Evolutionary conservation across 106 monocot genomes (phyloP), one percentile per base, ranked within the genome.

Genomic region (Dioscorea dumetorum): DNA sequence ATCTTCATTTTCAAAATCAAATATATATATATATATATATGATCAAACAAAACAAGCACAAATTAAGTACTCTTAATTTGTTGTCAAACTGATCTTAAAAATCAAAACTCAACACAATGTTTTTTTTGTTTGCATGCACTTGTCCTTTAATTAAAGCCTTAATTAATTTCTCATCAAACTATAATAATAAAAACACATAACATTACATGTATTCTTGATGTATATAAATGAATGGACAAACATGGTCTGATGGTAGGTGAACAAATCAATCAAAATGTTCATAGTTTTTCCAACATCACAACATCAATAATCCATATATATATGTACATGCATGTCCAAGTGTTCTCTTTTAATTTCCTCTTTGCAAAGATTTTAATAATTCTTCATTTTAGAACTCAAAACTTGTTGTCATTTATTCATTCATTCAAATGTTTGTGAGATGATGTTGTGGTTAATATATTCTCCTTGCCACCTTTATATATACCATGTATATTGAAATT

Each of bases 381-480:
- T n/a, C n/a, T n/a, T n/a, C n/a, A n/a, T n/a, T n/a, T n/a, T n/a
- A n/a, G n/a, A n/a, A n/a, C n/a, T n/a, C n/a, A n/a, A n/a, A n/a
- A n/a, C n/a, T n/a, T n/a, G n/a, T n/a, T n/a, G n/a, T n/a, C n/a
- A n/a, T n/a, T n/a, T n/a, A n/a, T n/a, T n/a, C n/a, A 28, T 28
- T 28, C 28, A 28, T 31, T 72, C 62, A 31, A 72, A 52, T 72
- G 71, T 50, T 31, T 50, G 9, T 54, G 54, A 54, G 54, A 16
- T 8, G 54, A 18, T 54, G 54, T 16, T 54, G 19, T 8, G 54
- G 19, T 16, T 54, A 2, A 51, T 51, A 17, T 51, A 51, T 51
- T 51, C 17, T 12, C 17, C 51, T 51, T 51, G 51, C 4, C 1
- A 13, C 14, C 51, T 28, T 13, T 51, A 51, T 1, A 51, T 51